Evolutionary conservation across 192 early-diverging fungal genomes (phyloP).

Genomic region (Allomyces arbusculus): DNA sequence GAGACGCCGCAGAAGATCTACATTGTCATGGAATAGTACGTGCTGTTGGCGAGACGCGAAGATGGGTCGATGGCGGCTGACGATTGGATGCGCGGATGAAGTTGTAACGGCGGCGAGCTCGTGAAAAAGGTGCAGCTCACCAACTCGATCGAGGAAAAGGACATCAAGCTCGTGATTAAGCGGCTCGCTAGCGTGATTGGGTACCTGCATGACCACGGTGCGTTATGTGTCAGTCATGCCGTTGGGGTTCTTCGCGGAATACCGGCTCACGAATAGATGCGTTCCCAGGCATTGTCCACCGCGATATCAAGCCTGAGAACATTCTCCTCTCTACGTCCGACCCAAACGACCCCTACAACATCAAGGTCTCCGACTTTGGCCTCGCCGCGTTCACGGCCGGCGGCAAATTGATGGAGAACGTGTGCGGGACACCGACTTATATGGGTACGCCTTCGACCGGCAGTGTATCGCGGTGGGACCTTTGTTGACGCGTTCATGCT

Average conservation of each 20-base stretch:
- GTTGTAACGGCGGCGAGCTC: slow-evolving; percentile 12
- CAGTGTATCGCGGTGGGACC: no score
- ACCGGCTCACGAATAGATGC: not conserved
- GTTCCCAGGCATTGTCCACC: slow-evolving; percentile 8
- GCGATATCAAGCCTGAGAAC: slow-evolving; percentile 12
- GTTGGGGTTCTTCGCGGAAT: no score
- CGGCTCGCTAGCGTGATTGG: slow-evolving; percentile 8
- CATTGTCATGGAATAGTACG: slow-evolving; percentile 31
- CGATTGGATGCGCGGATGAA: not conserved
- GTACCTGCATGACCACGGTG: not conserved
- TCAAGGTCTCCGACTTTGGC: slow-evolving; percentile 27
- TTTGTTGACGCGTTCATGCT: not conserved
- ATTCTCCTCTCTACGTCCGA: slow-evolving; percentile 11
- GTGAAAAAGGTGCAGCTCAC: slow-evolving; percentile 6
- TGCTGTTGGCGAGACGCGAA: no score
- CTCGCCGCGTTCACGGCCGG: slow-evolving; percentile 20
- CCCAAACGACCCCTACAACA: slow-evolving; percentile 18
- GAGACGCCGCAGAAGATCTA: slow-evolving; percentile 25
- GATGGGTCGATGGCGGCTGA: no score
- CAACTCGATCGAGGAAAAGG: not conserved
- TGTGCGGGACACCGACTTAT: slow-evolving; percentile 22
- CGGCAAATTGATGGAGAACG: slow-evolving; percentile 12
- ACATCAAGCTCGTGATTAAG: slow-evolving; percentile 6
- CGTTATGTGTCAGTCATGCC: no score
- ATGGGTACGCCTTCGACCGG: slow-evolving; percentile 14